Conservation (phyloP, 768 basidiomycete genomes). For the Hemileccinum impolitum region DNA sequence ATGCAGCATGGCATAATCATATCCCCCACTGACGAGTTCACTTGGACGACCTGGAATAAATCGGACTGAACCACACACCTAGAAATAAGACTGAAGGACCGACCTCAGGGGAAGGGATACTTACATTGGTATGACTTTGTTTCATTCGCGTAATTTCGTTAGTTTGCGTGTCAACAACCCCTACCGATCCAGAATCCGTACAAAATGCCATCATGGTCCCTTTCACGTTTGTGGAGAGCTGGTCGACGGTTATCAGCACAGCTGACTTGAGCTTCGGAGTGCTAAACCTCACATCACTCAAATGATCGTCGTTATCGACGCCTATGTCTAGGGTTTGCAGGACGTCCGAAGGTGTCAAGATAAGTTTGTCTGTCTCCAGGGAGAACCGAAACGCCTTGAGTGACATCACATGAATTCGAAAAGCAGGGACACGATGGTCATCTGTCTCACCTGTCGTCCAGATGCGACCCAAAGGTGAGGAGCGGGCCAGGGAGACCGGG, state of each 20-base stretch:
- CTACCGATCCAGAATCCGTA: constrained; percentile 66
- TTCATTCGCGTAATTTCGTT: constrained; percentile 54
- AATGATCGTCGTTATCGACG: constrained; percentile 49
- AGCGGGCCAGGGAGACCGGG: constrained; percentile 33
- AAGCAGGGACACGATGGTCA: not conserved
- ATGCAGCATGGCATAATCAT: constrained; percentile 66
- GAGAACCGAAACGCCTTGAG: constrained; percentile 38
- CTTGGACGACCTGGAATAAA: constrained; percentile 70
- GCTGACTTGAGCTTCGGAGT: not conserved
- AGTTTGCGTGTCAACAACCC: constrained; percentile 57
- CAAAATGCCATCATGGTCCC: constrained; percentile 59
- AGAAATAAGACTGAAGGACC: constrained; percentile 7
- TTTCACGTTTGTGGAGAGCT: constrained; percentile 63
- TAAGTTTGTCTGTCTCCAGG: constrained; percentile 47
- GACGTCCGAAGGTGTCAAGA: constrained; percentile 53
- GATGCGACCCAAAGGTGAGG: constrained; percentile 64
- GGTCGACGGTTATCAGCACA: constrained; percentile 37
- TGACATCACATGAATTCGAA: not conserved
- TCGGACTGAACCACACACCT: constrained; percentile 70
- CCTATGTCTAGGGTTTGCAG: constrained; percentile 43
- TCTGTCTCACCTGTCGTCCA: constrained; percentile 47
- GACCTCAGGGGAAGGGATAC: constrained; percentile 18
- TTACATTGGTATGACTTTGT: constrained; percentile 58
- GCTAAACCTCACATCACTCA: constrained; percentile 60
- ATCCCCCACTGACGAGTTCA: constrained; percentile 77